These are phyloP conservation scores for Solanum ossicruentum DNA, from an alignment of 257 asterid species.

Conservation along the genomic window DNA sequence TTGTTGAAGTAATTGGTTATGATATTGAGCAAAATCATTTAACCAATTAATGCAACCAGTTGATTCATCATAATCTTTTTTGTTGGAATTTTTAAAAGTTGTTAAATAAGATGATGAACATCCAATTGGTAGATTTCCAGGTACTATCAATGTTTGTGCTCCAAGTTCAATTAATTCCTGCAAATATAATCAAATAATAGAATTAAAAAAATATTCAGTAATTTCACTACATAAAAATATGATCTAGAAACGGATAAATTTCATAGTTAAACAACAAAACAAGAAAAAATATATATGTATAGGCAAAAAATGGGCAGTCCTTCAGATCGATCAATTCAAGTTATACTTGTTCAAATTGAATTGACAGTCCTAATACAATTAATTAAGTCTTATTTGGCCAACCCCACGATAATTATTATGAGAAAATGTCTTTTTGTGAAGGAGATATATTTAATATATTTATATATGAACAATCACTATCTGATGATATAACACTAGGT, in stretches of 20 bases:
- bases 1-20: slow-evolving; percentile 11
- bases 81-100: background rate
- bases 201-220: too few species aligned
- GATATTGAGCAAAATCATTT: slow-evolving; percentile 11
- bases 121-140: slow-evolving; percentile 1
- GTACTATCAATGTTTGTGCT: background rate
- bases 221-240: too few species aligned
- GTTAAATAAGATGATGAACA: background rate
- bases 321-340: background rate
- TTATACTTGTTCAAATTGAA: background rate
- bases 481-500: too few species aligned
- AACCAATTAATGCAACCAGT: slow-evolving; percentile 26
- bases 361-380: too few species aligned
- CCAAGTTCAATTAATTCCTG: slow-evolving; percentile 3
- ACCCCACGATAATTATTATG: too few species aligned
- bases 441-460: too few species aligned
- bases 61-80: slow-evolving; percentile 6
- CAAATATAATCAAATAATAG: background rate
- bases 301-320: background rate
- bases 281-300: background rate
- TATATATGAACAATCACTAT: too few species aligned
- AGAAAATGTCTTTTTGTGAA: background rate
- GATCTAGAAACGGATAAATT: too few species aligned
- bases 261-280: background rate
- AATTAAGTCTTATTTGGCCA: too few species aligned